Evolutionary conservation across 176 grass and related monocot species (phyloP).

Genomic region (Carex parvula): DNA sequence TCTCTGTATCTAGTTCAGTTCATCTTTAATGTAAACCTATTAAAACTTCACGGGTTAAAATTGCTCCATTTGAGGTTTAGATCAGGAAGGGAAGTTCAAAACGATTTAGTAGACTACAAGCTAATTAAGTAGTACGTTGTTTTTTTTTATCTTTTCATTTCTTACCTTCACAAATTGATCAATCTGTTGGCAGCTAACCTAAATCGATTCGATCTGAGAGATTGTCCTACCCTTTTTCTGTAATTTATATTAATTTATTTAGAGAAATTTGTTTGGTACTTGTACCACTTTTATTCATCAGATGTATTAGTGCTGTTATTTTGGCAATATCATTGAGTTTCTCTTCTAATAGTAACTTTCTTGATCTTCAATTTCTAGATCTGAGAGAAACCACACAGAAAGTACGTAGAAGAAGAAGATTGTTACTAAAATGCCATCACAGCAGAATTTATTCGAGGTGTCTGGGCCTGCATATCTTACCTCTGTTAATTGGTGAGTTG

Average conservation of each 20-base stretch:
- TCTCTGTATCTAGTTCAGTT: too few relatives aligned
- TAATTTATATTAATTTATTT: neutral
- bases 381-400: neutral
- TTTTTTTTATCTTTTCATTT: neutral
- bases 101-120: neutral
- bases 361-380: slow-evolving; percentile 11
- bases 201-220: neutral
- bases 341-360: slow-evolving; percentile 6
- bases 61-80: neutral
- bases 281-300: neutral
- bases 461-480: slow-evolving; percentile 53
- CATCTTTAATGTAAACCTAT: too few relatives aligned
- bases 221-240: neutral
- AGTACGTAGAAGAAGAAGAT: neutral
- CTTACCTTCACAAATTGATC: neutral
- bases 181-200: neutral
- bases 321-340: too few relatives aligned
- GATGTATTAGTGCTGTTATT: neutral
- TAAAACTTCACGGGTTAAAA: neutral
- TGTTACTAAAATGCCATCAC: slow-evolving; percentile 34
- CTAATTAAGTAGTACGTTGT: neutral
- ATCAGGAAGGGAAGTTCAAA: neutral
- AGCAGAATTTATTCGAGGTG: slow-evolving; percentile 46
- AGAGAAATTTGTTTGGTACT: neutral
- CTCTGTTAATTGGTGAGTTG: slow-evolving; percentile 50